phyloP scores from a whole-genome alignment of 1,284 basidiomycete genomes.

The Cystobasidium pallidum region DNA sequence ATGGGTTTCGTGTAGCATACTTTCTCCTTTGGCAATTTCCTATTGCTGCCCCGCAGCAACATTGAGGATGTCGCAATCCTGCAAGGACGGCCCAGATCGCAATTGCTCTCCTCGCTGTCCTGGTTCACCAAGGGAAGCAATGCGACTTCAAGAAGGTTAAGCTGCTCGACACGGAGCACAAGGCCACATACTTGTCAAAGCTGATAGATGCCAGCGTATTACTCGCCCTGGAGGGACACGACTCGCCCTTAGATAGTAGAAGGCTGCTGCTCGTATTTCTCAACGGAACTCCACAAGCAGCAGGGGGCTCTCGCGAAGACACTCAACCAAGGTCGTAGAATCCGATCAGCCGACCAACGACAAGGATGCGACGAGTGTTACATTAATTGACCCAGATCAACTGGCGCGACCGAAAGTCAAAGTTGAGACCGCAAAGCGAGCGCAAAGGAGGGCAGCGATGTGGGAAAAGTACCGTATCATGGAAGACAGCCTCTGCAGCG shows the following conservation, averaged over 20 bases:
- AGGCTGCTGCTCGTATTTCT: too few species aligned
- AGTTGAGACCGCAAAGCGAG: slow-evolving; percentile 4
- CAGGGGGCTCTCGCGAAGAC: too few species aligned
- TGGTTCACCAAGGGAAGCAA: neutral
- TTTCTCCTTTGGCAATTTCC: neutral
- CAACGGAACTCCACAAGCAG: too few species aligned
- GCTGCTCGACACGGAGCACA: neutral
- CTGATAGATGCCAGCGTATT: too few species aligned
- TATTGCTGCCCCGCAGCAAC: neutral
- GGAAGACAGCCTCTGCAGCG: slow-evolving; percentile 3
- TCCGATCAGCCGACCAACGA: too few species aligned
- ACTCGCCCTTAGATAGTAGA: too few species aligned
- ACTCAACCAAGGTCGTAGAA: too few species aligned
- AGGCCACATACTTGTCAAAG: too few species aligned
- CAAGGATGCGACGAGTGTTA: neutral
- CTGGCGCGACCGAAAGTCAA: slow-evolving; percentile 6
- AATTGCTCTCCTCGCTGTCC: neutral
- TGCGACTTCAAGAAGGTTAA: slow-evolving; percentile 8
- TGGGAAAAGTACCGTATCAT: slow-evolving; percentile 28
- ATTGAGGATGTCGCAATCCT: neutral
- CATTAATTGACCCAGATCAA: neutral
- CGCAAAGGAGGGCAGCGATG: slow-evolving; percentile 14
- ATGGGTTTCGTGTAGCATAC: slow-evolving; percentile 22
- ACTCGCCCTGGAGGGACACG: too few species aligned
- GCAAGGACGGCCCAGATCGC: neutral